These are phyloP conservation scores for Dryas integrifolia DNA, from an alignment of 331 rosid genomes.

Conservation along the genomic window DNA sequence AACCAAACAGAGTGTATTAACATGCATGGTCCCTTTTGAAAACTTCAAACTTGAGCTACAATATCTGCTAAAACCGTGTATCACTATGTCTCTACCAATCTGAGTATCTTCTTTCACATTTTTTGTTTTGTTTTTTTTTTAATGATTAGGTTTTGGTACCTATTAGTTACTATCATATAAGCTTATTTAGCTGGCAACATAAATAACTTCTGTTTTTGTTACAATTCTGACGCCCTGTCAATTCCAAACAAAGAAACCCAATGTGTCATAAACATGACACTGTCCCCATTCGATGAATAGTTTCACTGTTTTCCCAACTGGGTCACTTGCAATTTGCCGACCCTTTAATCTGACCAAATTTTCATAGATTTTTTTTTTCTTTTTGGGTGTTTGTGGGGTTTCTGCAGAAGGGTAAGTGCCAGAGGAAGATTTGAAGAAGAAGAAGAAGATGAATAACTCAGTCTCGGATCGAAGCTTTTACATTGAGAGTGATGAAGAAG, in stretches of 20 bases:
- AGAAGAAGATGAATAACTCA: conserved; percentile 68
- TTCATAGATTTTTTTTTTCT: not conserved
- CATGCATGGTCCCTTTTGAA: not conserved
- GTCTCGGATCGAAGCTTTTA: conserved; percentile 66
- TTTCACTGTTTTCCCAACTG: not conserved
- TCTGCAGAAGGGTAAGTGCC: conserved; percentile 22
- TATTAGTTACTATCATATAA: not conserved
- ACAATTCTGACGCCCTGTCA: not conserved
- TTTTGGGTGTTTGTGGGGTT: not conserved
- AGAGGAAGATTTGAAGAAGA: conserved; percentile 9
- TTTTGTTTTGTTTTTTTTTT: not conserved
- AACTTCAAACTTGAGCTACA: conserved; percentile 14
- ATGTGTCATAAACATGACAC: not conserved
- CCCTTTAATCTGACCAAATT: not conserved
- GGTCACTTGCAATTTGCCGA: not conserved
- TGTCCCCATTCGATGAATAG: not conserved
- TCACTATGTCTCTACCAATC: conserved; percentile 2
- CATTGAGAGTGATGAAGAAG: conserved; percentile 77
- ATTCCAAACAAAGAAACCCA: not conserved
- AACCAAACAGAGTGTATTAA: conserved; percentile 27
- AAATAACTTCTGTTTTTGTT: not conserved
- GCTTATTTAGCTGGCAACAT: conserved; percentile 13
- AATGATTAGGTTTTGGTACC: not conserved
- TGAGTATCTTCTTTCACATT: not conserved
- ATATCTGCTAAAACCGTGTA: conserved; percentile 13